Conservation (phyloP, 176 grass and related monocot genomes). For the Stipa capillata region DNA sequence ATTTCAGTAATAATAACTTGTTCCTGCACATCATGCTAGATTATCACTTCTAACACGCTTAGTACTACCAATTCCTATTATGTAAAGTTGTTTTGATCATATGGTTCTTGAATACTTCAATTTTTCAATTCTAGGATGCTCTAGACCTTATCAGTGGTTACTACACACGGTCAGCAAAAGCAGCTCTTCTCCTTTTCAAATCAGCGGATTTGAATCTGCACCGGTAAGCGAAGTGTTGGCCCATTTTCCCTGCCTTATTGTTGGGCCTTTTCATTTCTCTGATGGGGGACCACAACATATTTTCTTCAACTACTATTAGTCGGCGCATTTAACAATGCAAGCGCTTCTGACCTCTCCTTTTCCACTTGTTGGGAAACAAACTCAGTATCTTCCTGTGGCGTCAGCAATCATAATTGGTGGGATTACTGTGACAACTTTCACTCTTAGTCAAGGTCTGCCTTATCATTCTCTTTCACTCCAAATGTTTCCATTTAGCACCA, state of each 20-base stretch:
- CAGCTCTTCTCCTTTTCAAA: conserved; percentile 57
- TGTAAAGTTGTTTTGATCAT: neutral
- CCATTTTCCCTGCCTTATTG: neutral
- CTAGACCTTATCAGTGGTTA: conserved; percentile 78
- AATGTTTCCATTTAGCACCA: neutral
- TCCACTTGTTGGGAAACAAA: neutral
- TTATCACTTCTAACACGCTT: neutral
- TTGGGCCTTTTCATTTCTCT: neutral
- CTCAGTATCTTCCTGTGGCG: conserved; percentile 82
- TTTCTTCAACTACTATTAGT: neutral
- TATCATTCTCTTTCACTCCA: neutral
- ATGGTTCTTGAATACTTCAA: conserved; percentile 17
- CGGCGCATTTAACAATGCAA: neutral
- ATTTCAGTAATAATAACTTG: conserved; percentile 4
- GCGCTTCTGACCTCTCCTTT: neutral
- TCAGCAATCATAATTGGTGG: conserved; percentile 89
- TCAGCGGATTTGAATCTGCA: conserved; percentile 64
- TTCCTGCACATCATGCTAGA: neutral
- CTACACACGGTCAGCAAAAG: conserved; percentile 66
- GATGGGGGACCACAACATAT: neutral
- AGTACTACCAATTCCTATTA: neutral
- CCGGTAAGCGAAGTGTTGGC: conserved; percentile 45
- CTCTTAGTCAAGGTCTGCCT: conserved; percentile 76
- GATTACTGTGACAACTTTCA: conserved; percentile 74
- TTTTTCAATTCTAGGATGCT: conserved; percentile 70